phyloP scores from a whole-genome alignment of 345 rosid species.

The Salix dunnii region DNA sequence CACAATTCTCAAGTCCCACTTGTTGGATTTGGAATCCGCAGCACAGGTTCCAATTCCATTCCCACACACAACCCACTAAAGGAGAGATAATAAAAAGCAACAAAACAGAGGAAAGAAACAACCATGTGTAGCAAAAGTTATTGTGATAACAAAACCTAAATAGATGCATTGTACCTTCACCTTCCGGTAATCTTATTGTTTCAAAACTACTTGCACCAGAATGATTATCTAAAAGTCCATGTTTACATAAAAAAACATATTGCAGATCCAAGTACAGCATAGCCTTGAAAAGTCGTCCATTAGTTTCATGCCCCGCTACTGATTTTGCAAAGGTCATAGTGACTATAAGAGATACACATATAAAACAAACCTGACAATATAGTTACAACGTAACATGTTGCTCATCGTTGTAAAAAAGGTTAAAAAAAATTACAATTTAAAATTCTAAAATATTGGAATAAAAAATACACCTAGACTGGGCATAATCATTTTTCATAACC shows the following conservation, averaged over 20 bases:
- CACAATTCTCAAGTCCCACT: slow-evolving; percentile 11
- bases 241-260: not conserved
- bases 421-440: slow-evolving; percentile 24
- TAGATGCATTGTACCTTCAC: slow-evolving; percentile 20
- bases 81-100: not conserved
- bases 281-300: slow-evolving; percentile 2
- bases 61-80: slow-evolving; percentile 6
- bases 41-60: slow-evolving; percentile 14
- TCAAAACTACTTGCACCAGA: slow-evolving; percentile 13
- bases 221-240: slow-evolving; percentile 18
- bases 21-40: slow-evolving; percentile 19
- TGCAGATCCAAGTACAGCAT: not conserved
- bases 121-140: not conserved
- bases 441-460: slow-evolving; percentile 27
- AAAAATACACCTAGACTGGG: slow-evolving; percentile 31
- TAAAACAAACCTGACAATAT: slow-evolving; percentile 13
- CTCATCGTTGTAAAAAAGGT: slow-evolving; percentile 14
- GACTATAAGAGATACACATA: slow-evolving; percentile 20
- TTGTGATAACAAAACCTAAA: slow-evolving; percentile 6
- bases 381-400: slow-evolving; percentile 16
- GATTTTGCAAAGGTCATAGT: slow-evolving; percentile 16
- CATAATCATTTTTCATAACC: slow-evolving; percentile 25
- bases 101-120: not conserved
- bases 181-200: slow-evolving; percentile 14
- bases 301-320: slow-evolving; percentile 10